These are phyloP conservation scores for Eragrostis nindensis DNA, from an alignment of 176 grass and related monocot species.

Conservation along the genomic window DNA sequence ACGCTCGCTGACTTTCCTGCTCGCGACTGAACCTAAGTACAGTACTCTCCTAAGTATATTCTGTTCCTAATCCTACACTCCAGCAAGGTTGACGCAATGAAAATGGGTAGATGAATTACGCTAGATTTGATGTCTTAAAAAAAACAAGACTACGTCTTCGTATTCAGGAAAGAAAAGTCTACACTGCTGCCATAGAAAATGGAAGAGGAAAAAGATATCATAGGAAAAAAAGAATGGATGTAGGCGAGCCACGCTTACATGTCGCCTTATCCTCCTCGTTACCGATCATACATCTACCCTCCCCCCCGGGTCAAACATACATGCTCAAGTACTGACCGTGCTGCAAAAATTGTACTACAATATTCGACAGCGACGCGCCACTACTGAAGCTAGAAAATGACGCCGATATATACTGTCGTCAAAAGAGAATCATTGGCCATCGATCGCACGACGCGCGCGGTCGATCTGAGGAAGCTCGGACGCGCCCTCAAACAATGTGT, in stretches of 20 bases:
- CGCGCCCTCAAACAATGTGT: no score
- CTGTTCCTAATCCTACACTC: no score
- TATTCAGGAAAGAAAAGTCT: background rate
- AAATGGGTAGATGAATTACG: background rate
- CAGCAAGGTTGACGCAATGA: no score
- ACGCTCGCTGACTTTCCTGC: no score
- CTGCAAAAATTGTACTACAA: background rate
- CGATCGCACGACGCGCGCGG: no score
- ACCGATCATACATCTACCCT: background rate
- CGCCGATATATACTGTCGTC: background rate
- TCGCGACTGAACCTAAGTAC: no score
- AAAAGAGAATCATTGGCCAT: background rate
- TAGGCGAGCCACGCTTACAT: background rate
- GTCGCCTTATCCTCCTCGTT: no score
- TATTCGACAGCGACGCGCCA: background rate
- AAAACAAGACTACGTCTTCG: background rate
- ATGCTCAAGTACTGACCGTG: background rate
- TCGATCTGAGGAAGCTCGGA: background rate
- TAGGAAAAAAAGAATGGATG: no score
- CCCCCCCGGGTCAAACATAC: slow-evolving; percentile 5
- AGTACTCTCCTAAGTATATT: no score
- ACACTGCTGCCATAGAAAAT: background rate
- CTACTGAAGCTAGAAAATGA: slow-evolving; percentile 12
- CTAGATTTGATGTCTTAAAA: no score
- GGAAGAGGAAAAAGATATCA: background rate